Conservation (phyloP, 768 basidiomycete species). For the Hirschioporus abietinus region DNA sequence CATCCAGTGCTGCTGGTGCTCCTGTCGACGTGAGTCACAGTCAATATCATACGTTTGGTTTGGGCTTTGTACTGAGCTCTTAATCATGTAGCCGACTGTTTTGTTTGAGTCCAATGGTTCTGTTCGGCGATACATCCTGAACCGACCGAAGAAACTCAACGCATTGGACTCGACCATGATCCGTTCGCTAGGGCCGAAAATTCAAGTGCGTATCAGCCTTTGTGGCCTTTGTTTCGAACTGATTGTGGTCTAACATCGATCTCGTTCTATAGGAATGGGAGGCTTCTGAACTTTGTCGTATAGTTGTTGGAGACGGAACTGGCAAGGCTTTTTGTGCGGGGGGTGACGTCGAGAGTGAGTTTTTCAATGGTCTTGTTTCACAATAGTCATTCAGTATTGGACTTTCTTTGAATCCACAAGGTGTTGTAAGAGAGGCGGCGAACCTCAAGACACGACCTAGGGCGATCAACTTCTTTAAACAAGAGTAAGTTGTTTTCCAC, state of each 20-base stretch:
- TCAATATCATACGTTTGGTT: not conserved
- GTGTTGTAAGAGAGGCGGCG: conserved; percentile 48
- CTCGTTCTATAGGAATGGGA: conserved; percentile 63
- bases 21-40: conserved; percentile 13
- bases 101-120: conserved; percentile 63
- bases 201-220: conserved; percentile 51
- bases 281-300: conserved; percentile 59
- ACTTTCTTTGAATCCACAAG: conserved; percentile 29
- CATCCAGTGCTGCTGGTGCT: conserved; percentile 6
- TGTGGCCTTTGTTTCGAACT: not conserved
- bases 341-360: conserved; percentile 86
- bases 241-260: not conserved
- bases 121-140: conserved; percentile 69
- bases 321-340: conserved; percentile 89
- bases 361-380: conserved; percentile 6
- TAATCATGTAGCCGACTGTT: conserved; percentile 36
- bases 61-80: not conserved
- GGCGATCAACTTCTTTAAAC: conserved; percentile 86
- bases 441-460: conserved; percentile 45
- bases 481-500: conserved; percentile 56
- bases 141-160: conserved; percentile 77
- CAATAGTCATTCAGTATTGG: not conserved
- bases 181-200: conserved; percentile 56
- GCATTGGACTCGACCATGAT: conserved; percentile 81
- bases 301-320: conserved; percentile 66